Percentiles rank a stretch among this genome's conserved stretches.
phyloP scores from a whole-genome alignment of 306 rosid genomes.

The Lupinus albus region DNA sequence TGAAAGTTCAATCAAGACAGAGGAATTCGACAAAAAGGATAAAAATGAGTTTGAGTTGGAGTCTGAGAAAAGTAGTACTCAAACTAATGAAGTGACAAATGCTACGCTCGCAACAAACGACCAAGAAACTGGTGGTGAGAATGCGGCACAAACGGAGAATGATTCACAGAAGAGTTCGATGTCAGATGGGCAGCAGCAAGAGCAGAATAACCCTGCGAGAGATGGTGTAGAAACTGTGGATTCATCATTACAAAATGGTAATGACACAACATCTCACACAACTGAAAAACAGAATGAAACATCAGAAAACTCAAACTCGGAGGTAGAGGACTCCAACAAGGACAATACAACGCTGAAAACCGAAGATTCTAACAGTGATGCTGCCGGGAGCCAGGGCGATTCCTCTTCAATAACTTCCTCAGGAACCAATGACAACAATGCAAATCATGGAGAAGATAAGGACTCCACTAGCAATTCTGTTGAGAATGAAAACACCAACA shows the following conservation, averaged over 20 bases:
- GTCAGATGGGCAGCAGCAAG: conserved; percentile 40
- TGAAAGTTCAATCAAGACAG: conserved; percentile 49
- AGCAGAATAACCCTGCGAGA: conserved; percentile 32
- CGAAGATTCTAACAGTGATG: conserved; percentile 39
- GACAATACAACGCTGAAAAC: conserved; percentile 37
- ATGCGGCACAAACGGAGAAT: conserved; percentile 41
- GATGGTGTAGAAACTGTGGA: conserved; percentile 33
- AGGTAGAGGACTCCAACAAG: conserved; percentile 47
- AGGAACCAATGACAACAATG: conserved; percentile 40
- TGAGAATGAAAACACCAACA: conserved; percentile 41
- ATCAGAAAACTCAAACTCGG: conserved; percentile 45
- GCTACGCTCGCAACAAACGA: conserved; percentile 36
- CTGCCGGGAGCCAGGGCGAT: conserved; percentile 43
- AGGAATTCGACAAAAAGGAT: conserved; percentile 56
- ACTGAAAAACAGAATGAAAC: conserved; percentile 45
- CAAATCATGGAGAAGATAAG: conserved; percentile 45
- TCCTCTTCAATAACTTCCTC: conserved; percentile 46
- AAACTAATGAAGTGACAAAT: conserved; percentile 44
- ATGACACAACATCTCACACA: conserved; percentile 33
- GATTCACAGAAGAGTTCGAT: conserved; percentile 42
- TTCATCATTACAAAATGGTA: conserved; percentile 38
- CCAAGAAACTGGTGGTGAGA: conserved; percentile 47
- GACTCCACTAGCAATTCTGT: conserved; percentile 40
- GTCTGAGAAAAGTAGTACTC: conserved; percentile 48
- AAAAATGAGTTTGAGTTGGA: conserved; percentile 50